Evolutionary conservation across 2,329 filamentous ascomycete genomes (phyloP), one percentile per base, ranked within the genome.

Genomic region (Monosporascus cannonballus): DNA sequence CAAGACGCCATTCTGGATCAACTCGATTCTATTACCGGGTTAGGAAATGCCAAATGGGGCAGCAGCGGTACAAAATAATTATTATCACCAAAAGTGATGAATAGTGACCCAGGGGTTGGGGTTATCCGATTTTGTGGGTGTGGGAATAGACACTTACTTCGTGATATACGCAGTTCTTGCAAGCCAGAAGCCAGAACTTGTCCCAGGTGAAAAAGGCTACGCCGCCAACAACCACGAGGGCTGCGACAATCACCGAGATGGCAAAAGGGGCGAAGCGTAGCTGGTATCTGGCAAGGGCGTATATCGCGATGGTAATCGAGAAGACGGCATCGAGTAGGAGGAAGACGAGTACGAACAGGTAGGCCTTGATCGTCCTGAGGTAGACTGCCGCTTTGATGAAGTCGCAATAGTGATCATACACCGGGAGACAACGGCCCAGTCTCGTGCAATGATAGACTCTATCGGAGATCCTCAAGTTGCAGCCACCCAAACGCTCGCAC

Each of bases 301-400:
- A 24, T 27, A 52, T 22, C 5, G 51, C 52, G 9, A 52, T 47
- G n/a, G 45, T 42, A n/a, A 56, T 27, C 27, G 51, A 51, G 36
- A 53, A 54, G 2, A 56, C 2, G 22, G 47, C 48, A 22, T 60
- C 58, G 6, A 58, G 48, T 8, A 48, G 44, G 24, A 58, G 50
- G 50, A 58, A 56, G 27, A 58, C n/a, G 20, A 56, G 30, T 6
- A 50, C n/a, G 42, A 49, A 56, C 27, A 51, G 48, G 47, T 60
- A 60, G 20, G 54, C 45, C 53, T 60, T 60, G 37, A 60, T 52
- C 3, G 58, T 58, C 34, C 54, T 53, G 22, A 58, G 52, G 49
- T 57, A 60, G 25, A 60, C 56, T 7, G 51, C 39, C 11, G 54
- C 37, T n/a, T 36, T 30, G 4, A 57, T 20, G 42, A 48, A 57